Conservation (phyloP, 192 early-diverging fungal species). For the Chytriomyces hyalinus region DNA sequence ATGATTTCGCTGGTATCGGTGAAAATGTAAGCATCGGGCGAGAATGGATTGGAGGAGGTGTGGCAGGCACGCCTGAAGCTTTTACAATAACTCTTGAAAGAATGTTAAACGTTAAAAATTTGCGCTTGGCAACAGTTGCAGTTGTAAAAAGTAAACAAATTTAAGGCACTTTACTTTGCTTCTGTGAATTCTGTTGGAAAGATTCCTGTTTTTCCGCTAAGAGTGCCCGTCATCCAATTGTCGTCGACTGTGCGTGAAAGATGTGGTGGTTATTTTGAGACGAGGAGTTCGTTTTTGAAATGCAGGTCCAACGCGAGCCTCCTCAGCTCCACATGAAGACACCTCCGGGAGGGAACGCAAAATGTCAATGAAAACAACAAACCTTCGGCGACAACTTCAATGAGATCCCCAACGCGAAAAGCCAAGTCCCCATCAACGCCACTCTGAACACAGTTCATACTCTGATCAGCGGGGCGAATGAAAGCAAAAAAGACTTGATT, state of each 20-base stretch:
- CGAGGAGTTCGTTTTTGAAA: background rate
- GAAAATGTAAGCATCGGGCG: background rate
- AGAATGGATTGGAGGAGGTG: background rate
- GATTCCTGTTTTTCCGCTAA: slow-evolving; percentile 32
- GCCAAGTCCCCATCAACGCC: slow-evolving; percentile 38
- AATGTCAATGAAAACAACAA: background rate
- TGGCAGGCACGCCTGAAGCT: background rate
- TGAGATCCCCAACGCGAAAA: slow-evolving; percentile 30
- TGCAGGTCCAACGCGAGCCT: background rate
- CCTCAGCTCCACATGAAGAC: too few species aligned
- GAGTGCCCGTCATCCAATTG: slow-evolving; percentile 35
- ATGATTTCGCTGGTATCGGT: background rate
- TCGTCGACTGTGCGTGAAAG: slow-evolving; percentile 32
- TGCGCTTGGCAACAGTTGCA: too few species aligned
- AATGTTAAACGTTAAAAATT: too few species aligned
- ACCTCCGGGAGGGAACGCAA: background rate
- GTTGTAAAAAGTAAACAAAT: background rate
- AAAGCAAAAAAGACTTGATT: background rate
- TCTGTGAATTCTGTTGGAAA: slow-evolving; percentile 40
- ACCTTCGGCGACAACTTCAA: slow-evolving; percentile 39
- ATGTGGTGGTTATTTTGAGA: background rate
- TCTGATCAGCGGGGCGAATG: background rate
- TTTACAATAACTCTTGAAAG: too few species aligned
- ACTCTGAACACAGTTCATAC: background rate
- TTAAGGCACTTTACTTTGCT: slow-evolving; percentile 17